Conservation (phyloP, 2,329 filamentous ascomycete genomes). For the Tolypocladium pustulatum region DNA sequence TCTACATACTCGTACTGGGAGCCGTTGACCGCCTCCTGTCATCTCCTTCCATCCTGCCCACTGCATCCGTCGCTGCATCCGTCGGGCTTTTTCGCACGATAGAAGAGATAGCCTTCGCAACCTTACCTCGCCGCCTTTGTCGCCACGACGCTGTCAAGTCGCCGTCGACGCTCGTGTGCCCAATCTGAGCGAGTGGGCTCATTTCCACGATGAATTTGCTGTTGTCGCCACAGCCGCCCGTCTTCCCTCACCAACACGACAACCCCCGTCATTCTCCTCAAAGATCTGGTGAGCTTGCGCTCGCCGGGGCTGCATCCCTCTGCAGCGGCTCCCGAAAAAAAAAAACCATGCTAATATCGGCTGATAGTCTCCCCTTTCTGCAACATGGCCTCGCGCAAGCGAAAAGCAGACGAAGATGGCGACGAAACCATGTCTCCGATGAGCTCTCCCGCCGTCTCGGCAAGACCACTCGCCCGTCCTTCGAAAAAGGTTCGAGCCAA, state of each 20-base stretch:
- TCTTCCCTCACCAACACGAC: conserved; percentile 50
- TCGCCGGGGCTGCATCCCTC: not conserved
- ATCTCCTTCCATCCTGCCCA: not conserved
- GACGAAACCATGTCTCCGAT: conserved; percentile 87
- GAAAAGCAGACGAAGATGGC: conserved; percentile 71
- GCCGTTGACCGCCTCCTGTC: conserved; percentile 8
- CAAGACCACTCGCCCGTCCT: conserved; percentile 55
- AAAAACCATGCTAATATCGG: conserved; percentile 10
- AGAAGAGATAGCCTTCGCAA: not conserved
- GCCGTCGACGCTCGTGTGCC: not conserved
- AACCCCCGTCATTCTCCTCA: conserved; percentile 41
- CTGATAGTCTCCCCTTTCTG: conserved; percentile 34
- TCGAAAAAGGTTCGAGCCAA: conserved; percentile 53
- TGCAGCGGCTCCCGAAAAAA: not conserved
- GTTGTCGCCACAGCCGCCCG: conserved; percentile 47
- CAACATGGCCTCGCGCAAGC: conserved; percentile 55
- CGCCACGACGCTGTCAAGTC: not conserved
- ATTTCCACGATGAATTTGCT: conserved; percentile 48
- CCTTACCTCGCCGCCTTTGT: not conserved
- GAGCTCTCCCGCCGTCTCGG: conserved; percentile 65
- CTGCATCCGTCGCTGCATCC: not conserved
- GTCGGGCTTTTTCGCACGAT: not conserved
- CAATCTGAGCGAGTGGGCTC: conserved; percentile 1
- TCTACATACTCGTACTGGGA: not conserved
- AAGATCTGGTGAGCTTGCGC: conserved; percentile 40